Conservation (phyloP, 2,329 filamentous ascomycete genomes). For the Sphaerulina populicola region DNA sequence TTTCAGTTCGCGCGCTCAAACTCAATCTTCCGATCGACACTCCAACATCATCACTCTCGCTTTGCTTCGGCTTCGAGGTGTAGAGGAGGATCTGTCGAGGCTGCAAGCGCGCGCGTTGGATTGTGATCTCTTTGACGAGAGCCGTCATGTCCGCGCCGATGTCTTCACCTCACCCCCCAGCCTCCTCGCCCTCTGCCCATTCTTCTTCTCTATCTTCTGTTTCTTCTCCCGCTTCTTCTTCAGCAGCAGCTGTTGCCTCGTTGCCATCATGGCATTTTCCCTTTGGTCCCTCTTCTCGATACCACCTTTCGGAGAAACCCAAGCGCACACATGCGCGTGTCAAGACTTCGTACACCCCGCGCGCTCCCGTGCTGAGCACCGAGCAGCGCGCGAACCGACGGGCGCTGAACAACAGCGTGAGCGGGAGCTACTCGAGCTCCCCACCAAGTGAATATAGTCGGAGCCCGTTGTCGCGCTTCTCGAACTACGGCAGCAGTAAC, state of each 20-base stretch:
- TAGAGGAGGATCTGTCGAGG: slow-evolving; percentile 2
- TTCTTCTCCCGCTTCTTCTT: slow-evolving; percentile 6
- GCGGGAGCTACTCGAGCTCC: slow-evolving; percentile 10
- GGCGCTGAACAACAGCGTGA: slow-evolving; percentile 19
- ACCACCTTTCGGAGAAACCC: slow-evolving; percentile 24
- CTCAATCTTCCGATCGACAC: background rate
- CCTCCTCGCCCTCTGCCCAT: slow-evolving; percentile 14
- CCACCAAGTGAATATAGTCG: slow-evolving; percentile 15
- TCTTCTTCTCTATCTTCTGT: slow-evolving; percentile 11
- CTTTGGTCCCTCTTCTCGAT: slow-evolving; percentile 28
- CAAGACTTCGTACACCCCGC: slow-evolving; percentile 21
- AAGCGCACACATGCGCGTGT: slow-evolving; percentile 16
- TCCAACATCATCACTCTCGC: background rate
- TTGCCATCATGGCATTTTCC: slow-evolving; percentile 27
- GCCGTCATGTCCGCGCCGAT: slow-evolving; percentile 11
- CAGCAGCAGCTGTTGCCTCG: slow-evolving; percentile 6
- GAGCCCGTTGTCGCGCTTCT: slow-evolving; percentile 17
- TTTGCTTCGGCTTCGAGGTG: background rate
- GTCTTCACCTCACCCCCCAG: slow-evolving; percentile 8
- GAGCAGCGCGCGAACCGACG: slow-evolving; percentile 27
- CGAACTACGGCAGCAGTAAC: slow-evolving; percentile 9
- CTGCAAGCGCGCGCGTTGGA: slow-evolving; percentile 5
- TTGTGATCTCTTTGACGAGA: slow-evolving; percentile 8
- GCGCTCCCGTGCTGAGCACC: slow-evolving; percentile 25
- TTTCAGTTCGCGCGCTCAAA: background rate